Evolutionary conservation across 1,284 basidiomycete species (phyloP).

Genomic region (Apiotrichum veenhuisii): DNA sequence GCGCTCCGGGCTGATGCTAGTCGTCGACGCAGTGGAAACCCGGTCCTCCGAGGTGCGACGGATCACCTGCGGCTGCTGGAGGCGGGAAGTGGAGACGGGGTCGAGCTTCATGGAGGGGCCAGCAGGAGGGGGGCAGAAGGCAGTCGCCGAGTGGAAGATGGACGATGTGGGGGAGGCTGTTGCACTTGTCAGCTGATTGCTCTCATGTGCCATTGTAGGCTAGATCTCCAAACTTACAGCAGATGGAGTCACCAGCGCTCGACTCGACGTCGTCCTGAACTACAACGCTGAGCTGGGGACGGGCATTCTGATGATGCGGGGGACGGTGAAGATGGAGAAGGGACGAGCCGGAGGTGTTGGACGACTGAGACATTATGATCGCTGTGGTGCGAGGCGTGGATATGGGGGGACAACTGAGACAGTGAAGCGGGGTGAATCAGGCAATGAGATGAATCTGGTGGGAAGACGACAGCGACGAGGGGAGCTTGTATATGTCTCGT

Average conservation of each 20-base stretch:
- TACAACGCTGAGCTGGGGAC: slow-evolving; percentile 7
- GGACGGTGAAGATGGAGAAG: slow-evolving; percentile 40
- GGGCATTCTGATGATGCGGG: slow-evolving; percentile 12
- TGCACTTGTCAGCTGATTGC: neutral
- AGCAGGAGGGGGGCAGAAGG: slow-evolving; percentile 15
- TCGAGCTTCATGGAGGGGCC: slow-evolving; percentile 14
- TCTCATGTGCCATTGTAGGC: neutral
- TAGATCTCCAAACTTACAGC: slow-evolving; percentile 11
- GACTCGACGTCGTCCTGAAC: slow-evolving; percentile 6
- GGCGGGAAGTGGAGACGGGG: neutral
- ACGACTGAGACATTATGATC: slow-evolving; percentile 17
- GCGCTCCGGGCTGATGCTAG: slow-evolving; percentile 1
- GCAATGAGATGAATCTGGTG: neutral
- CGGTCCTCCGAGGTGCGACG: slow-evolving; percentile 2
- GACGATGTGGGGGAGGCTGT: slow-evolving; percentile 16
- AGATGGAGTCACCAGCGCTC: slow-evolving; percentile 4
- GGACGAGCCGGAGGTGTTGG: slow-evolving; percentile 31
- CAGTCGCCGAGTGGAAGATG: slow-evolving; percentile 8
- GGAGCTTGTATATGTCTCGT: no score
- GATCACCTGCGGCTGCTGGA: neutral
- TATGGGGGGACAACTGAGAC: no score
- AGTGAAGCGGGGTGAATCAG: no score
- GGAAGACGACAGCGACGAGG: no score
- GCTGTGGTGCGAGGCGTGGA: neutral
- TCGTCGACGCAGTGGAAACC: neutral